phyloP scores from a whole-genome alignment of 306 rosid genomes.

The Cajanus cajan region DNA sequence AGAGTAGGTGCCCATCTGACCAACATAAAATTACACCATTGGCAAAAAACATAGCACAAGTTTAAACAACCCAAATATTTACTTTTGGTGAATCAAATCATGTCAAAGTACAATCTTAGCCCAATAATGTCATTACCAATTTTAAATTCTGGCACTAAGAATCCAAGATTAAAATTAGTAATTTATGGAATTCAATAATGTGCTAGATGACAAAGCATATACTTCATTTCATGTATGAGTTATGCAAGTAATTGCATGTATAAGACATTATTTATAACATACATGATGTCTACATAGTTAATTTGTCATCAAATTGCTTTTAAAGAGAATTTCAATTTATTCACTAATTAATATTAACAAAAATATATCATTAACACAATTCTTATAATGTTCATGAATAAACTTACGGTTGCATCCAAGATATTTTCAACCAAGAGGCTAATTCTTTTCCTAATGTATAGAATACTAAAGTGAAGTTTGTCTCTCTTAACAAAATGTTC shows the following conservation, averaged over 20 bases:
- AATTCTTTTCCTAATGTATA: no score
- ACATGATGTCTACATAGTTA: no score
- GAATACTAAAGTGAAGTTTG: no score
- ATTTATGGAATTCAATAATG: neutral
- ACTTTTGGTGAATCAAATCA: neutral
- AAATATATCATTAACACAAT: no score
- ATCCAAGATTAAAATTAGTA: neutral
- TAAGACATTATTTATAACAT: no score
- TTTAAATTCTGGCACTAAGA: neutral
- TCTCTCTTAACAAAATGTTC: no score
- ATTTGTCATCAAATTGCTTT: no score
- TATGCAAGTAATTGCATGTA: slow-evolving; percentile 1
- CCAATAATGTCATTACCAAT: neutral
- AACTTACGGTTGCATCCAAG: no score
- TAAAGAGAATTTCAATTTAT: no score
- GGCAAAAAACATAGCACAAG: neutral
- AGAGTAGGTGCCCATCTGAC: slow-evolving; percentile 91
- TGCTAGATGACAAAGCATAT: neutral
- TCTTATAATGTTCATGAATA: no score
- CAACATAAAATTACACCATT: neutral
- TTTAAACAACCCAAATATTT: neutral
- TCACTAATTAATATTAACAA: no score
- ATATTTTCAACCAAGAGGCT: no score
- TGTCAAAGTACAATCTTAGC: neutral
- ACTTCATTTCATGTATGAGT: neutral